These are phyloP conservation scores for Metschnikowia cubensis DNA, from an alignment of 805 yeast species.

Conservation along the genomic window DNA sequence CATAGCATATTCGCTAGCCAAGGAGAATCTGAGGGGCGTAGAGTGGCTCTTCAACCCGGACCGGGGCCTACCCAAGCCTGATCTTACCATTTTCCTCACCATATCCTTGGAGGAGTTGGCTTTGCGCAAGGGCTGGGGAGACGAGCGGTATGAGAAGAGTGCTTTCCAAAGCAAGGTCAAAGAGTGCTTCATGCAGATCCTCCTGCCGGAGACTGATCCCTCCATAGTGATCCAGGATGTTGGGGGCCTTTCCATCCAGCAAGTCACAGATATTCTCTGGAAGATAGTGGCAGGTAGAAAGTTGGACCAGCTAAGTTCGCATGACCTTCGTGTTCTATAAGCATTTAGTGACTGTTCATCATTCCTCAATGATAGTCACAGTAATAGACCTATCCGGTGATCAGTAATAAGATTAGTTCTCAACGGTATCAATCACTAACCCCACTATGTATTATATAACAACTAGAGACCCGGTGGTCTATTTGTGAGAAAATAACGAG, in stretches of 20 bases:
- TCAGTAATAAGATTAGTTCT: no score
- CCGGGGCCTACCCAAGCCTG: constrained; percentile 82
- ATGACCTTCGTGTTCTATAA: neutral
- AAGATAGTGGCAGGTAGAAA: constrained; percentile 5
- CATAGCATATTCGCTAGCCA: constrained; percentile 86
- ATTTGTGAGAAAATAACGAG: no score
- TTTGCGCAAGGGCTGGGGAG: constrained; percentile 79
- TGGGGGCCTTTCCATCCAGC: constrained; percentile 50
- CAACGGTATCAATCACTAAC: no score
- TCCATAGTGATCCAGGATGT: constrained; percentile 51
- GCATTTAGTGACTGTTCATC: no score
- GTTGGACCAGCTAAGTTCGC: neutral
- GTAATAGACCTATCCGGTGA: no score
- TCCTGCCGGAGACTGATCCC: constrained; percentile 26
- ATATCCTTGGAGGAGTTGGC: constrained; percentile 43
- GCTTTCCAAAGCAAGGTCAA: constrained; percentile 76
- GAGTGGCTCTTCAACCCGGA: constrained; percentile 85
- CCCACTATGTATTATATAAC: no score
- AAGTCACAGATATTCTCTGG: constrained; percentile 52
- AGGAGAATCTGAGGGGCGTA: constrained; percentile 42
- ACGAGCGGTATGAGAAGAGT: constrained; percentile 80
- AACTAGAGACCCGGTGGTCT: no score
- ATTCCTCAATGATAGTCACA: no score
- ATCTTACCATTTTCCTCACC: constrained; percentile 71
- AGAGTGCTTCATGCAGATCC: constrained; percentile 49